phyloP scores from a whole-genome alignment of 1,139 yeast species.

The Suhomyces chickasaworum region DNA sequence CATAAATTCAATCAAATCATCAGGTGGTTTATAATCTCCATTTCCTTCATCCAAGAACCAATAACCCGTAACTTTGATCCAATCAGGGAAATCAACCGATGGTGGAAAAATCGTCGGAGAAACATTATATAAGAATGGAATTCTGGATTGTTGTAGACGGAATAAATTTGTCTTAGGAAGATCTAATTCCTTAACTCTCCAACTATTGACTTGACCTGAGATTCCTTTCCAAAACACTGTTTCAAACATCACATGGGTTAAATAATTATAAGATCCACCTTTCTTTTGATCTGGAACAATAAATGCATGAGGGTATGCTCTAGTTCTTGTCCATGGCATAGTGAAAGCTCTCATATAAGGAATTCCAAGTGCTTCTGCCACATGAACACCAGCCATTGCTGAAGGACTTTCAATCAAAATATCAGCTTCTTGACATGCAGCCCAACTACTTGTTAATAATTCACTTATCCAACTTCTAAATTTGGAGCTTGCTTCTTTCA shows the following conservation, averaged over 20 bases:
- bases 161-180: slow-evolving; percentile 71
- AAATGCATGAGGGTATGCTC: slow-evolving; percentile 96
- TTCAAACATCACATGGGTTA: slow-evolving; percentile 91
- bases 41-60: slow-evolving; percentile 86
- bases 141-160: slow-evolving; percentile 69
- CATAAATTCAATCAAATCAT: slow-evolving; percentile 61
- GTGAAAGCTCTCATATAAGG: slow-evolving; percentile 96
- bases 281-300: slow-evolving; percentile 90
- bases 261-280: slow-evolving; percentile 89
- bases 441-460: slow-evolving; percentile 72
- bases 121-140: slow-evolving; percentile 87
- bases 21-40: slow-evolving; percentile 64
- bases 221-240: slow-evolving; percentile 94
- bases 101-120: slow-evolving; percentile 90
- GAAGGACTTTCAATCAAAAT: slow-evolving; percentile 90
- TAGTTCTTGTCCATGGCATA: slow-evolving; percentile 97
- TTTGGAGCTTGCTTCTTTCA: slow-evolving; percentile 78
- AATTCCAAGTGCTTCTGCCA: slow-evolving; percentile 86
- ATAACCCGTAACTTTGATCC: slow-evolving; percentile 94
- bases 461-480: slow-evolving; percentile 83
- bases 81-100: slow-evolving; percentile 88
- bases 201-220: slow-evolving; percentile 80
- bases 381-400: slow-evolving; percentile 93
- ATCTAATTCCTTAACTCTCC: slow-evolving; percentile 72
- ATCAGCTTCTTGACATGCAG: slow-evolving; percentile 82